Evolutionary conservation across 306 rosid genomes (phyloP).

Genomic region (Hippophae rhamnoides): DNA sequence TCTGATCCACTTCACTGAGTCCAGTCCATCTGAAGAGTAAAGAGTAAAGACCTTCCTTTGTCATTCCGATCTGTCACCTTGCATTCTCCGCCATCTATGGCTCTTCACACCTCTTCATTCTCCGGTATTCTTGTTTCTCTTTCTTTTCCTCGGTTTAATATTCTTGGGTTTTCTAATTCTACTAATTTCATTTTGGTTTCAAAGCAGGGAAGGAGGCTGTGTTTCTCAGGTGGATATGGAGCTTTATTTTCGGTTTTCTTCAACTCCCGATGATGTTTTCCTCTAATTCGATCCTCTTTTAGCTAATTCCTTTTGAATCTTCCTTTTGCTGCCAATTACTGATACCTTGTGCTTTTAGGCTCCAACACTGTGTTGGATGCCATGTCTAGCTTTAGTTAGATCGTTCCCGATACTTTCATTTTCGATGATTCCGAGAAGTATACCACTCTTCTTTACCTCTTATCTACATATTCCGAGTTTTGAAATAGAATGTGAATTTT

Average conservation of each 20-base stretch:
- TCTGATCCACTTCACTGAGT: too few relatives aligned
- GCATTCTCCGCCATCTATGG: constrained; percentile 58
- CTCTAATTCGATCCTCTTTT: constrained; percentile 43
- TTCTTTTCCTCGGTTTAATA: neutral
- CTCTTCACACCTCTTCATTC: constrained; percentile 34
- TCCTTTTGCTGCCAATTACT: neutral
- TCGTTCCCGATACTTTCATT: constrained; percentile 93
- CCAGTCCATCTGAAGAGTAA: neutral
- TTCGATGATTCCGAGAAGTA: constrained; percentile 88
- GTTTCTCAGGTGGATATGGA: constrained; percentile 30
- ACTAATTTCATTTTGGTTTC: constrained; percentile 2
- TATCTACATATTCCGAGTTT: neutral
- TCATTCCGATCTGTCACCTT: constrained; percentile 24
- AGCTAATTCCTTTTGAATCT: constrained; percentile 2
- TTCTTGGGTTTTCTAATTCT: neutral
- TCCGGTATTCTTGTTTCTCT: constrained; percentile 24
- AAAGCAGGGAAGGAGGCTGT: constrained; percentile 29
- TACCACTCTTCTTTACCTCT: neutral
- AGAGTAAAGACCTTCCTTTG: constrained; percentile 20
- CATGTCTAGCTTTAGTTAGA: constrained; percentile 79
- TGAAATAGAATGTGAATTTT: too few relatives aligned
- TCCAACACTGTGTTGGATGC: constrained; percentile 62
- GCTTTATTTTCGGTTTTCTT: constrained; percentile 16
- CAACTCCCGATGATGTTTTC: constrained; percentile 26
- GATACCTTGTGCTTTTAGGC: constrained; percentile 27